Conservation (phyloP, 495 filamentous ascomycete species). For the Aspergillus cavernicola region DNA sequence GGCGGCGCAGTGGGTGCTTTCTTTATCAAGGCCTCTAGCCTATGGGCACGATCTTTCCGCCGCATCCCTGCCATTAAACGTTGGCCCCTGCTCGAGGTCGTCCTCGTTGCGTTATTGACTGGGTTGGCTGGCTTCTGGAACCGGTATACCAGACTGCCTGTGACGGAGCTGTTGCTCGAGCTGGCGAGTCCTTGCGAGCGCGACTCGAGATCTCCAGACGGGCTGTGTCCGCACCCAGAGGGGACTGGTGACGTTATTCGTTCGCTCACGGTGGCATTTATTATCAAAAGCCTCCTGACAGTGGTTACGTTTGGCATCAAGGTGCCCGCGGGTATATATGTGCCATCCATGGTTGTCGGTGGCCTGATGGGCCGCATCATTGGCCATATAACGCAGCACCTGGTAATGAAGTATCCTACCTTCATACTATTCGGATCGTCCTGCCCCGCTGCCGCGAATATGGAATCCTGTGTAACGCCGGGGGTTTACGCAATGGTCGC, state of each 20-base stretch:
- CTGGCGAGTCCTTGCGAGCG: conserved; percentile 80
- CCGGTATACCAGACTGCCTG: conserved; percentile 78
- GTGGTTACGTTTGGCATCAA: conserved; percentile 92
- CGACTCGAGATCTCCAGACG: conserved; percentile 54
- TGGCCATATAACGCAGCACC: conserved; percentile 82
- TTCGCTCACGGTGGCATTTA: conserved; percentile 71
- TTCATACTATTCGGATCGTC: conserved; percentile 63
- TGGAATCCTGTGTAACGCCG: conserved; percentile 84
- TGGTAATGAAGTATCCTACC: conserved; percentile 67
- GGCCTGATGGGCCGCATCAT: conserved; percentile 87
- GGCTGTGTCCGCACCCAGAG: conserved; percentile 72
- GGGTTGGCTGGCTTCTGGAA: conserved; percentile 92
- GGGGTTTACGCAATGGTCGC: conserved; percentile 95
- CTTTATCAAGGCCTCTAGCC: conserved; percentile 91
- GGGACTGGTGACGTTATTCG: conserved; percentile 70
- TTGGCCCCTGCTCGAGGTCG: conserved; percentile 81
- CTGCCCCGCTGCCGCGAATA: conserved; percentile 64
- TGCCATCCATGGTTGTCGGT: conserved; percentile 97
- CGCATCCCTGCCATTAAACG: conserved; percentile 75
- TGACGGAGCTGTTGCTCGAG: conserved; percentile 87
- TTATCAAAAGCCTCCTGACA: conserved; percentile 86
- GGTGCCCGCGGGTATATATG: conserved; percentile 93
- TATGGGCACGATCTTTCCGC: conserved; percentile 88
- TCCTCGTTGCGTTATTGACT: conserved; percentile 81
- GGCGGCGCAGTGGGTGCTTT: conserved; percentile 83